Evolutionary conservation across 1,284 basidiomycete genomes (phyloP), one percentile per base, ranked within the genome.

Genomic region (Cutaneotrichosporon sp.): DNA sequence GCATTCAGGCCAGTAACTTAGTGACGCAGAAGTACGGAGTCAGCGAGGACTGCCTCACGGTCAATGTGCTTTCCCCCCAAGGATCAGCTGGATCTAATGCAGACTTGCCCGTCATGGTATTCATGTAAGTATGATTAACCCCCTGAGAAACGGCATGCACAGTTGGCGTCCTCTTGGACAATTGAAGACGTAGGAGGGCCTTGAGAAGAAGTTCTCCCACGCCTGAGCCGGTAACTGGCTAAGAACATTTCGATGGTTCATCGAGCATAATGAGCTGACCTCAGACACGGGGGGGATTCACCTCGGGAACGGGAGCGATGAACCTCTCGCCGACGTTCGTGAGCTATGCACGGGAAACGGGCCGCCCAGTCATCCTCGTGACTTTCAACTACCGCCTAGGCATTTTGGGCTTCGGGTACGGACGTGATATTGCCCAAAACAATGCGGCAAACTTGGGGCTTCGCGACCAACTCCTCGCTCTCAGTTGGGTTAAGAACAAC

Each of bases 401-500:
- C n/a, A 64, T 76, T 6, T 69, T 77, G 44, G 79, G 79, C 16
- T 80, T 73, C 47, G 57, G 42, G 14, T 14, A 24, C 20, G 38
- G 38, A 16, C 22, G 8, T 1, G 70, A 70, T 12, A 64, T 67
- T 7, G 67, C 61, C 2, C 62, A 62, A 16, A 63, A 67, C 41
- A 56, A 57, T 7, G 72, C 68, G 0, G 65, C 65, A 25, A 76
- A 76, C 52, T 63, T 75, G 14, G 76, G 76, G 22, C 52, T 75
- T 19, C 60, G 61, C 48, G 79, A 81, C 57, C 75, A 79, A 53
- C 63, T 73, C 9, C 64, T 74, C 19, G 77, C 74, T 0, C 65
- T 81, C 3, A 61, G 76, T 50, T 81, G 79, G 79, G 72, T 81
- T 1, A 72, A 77, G 46, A 38, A 72, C 43, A 74, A 80, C 56